Base-by-base conservation (phyloP, 2,329 filamentous ascomycete genomes). In the Fusarium virguliforme region DNA sequence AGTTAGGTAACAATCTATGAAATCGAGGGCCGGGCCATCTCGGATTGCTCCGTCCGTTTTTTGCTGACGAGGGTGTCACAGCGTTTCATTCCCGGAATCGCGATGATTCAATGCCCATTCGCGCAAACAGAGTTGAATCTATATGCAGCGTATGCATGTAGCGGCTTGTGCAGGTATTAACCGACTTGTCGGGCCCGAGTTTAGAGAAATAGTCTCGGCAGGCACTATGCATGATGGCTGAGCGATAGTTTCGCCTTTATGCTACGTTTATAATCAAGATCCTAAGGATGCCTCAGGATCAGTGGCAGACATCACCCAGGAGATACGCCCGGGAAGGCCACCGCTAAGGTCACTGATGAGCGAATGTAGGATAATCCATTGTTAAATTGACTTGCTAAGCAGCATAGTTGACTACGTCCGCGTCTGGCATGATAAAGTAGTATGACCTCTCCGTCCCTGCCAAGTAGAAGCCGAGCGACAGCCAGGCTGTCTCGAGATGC, bases 1-100 rank as follows among this genome's bases (percentile, higher is more conserved):
- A 18, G 22, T 46, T 46, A 46, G 41, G 41, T 46, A 46, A 46
- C 41, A 9, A 15, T 46, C 41, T 28, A 18, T 18, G 18, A 18
- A 18, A 18, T 56, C 38, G 28, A 13, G 22, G 35, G n/a, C 22
- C 18, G 50, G 18, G 30, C 50, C 28, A 32, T 53, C 30, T 53
- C 46, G 46, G 46, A 50, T 50, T 32, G 28, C 18, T 30, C 50
- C 50, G 50, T 53, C 18, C 18, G 18, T 2, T 18, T 53, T 53
- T 8, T 15, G n/a, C 30, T 50, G 46, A 50, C 46, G 46, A 50
- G 24, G 24, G 41, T 46, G 24, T 46, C 24, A 28, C 41, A 26
- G n/a, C 38, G n/a, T 40, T n/a, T 46, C 13, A 26, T 26, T 9
- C 22, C 9, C 7, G 26, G 8, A 8, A 46, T 26, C 7, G 12